Conservation (phyloP, 2,329 filamentous ascomycete genomes). For the Epichloe typhina region DNA sequence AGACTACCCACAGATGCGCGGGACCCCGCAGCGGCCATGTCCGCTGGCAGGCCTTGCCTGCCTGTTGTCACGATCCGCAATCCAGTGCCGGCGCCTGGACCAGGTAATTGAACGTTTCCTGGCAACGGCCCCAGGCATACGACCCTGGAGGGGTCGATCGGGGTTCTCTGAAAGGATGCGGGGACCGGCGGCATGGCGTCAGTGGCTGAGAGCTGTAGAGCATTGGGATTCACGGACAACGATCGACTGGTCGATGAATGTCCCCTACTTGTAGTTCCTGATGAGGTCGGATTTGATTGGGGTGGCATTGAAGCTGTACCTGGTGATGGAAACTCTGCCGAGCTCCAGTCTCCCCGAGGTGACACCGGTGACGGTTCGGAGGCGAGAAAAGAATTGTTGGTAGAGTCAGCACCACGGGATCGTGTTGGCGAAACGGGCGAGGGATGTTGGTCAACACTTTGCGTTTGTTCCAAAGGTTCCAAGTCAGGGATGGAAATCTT, state of each 20-base stretch:
- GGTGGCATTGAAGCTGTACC: constrained; percentile 19
- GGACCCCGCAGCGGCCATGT: constrained; percentile 5
- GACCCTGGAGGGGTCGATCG: constrained; percentile 39
- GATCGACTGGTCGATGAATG: constrained; percentile 6
- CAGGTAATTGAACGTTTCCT: constrained; percentile 25
- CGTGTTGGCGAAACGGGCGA: constrained; percentile 10
- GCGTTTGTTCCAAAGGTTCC: constrained; percentile 3
- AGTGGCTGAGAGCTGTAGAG: background rate
- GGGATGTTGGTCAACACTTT: constrained; percentile 8
- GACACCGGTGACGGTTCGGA: constrained; percentile 36
- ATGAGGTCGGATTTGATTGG: constrained; percentile 8
- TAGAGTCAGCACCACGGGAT: constrained; percentile 11
- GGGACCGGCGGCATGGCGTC: constrained; percentile 4
- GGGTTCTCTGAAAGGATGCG: constrained; percentile 28
- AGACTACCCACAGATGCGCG: constrained; percentile 25
- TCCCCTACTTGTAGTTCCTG: constrained; percentile 8
- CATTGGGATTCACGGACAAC: constrained; percentile 3
- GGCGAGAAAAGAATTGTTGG: constrained; percentile 24
- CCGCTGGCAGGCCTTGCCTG: constrained; percentile 1
- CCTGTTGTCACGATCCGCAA: constrained; percentile 6
- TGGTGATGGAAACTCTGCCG: constrained; percentile 29
- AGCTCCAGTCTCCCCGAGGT: constrained; percentile 30
- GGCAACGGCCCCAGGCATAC: constrained; percentile 43
- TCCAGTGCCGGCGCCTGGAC: constrained; percentile 6
- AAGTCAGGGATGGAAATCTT: constrained; percentile 13